phyloP scores from a whole-genome alignment of 1,139 yeast genomes.

The Kodamaea ohmeri region DNA sequence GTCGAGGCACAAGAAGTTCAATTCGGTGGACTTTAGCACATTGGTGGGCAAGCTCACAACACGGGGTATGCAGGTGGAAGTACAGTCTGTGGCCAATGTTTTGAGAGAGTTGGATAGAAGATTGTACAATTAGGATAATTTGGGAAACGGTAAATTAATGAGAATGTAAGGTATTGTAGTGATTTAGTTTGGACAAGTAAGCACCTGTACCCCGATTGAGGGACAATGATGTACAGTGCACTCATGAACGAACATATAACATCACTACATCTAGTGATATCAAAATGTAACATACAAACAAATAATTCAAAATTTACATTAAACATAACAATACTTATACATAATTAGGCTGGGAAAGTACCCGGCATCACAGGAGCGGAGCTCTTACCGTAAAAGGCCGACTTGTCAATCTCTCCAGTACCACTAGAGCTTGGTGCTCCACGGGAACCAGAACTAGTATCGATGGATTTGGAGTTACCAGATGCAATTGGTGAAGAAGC shows the following conservation, averaged over 20 bases:
- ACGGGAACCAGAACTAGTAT: too few species aligned
- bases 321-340: background rate
- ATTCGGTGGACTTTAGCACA: conserved; percentile 66
- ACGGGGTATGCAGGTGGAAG: conserved; percentile 86
- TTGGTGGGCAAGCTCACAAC: conserved; percentile 76
- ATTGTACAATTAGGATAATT: conserved; percentile 37
- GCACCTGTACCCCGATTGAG: too few species aligned
- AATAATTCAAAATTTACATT: background rate
- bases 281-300: too few species aligned
- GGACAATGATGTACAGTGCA: too few species aligned
- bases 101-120: conserved; percentile 75
- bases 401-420: too few species aligned
- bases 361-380: conserved; percentile 5
- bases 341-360: conserved; percentile 2
- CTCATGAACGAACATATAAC: too few species aligned
- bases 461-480: background rate
- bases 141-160: background rate
- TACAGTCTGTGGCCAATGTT: conserved; percentile 79
- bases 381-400: background rate
- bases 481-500: background rate
- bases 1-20: conserved; percentile 74
- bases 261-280: too few species aligned
- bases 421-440: too few species aligned
- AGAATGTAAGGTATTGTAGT: background rate
- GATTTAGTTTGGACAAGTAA: too few species aligned